These are phyloP conservation scores for Ophiognomonia clavigignenti-juglandacearum DNA, from an alignment of 2,329 filamentous ascomycete genomes.

Conservation along the genomic window DNA sequence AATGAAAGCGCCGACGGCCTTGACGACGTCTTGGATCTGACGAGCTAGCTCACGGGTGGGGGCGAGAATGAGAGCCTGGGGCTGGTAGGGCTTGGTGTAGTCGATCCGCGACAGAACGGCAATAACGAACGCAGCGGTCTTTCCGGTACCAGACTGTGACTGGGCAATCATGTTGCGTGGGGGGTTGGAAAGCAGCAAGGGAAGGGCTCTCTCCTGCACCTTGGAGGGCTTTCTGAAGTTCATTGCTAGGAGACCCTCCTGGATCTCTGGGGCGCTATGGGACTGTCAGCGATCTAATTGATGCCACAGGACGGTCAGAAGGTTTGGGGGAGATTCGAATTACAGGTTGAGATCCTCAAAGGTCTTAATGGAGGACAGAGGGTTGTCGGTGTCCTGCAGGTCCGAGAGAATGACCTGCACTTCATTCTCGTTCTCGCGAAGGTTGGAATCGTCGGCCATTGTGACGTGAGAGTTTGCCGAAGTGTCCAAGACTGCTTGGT, in stretches of 20 bases:
- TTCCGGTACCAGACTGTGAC: constrained; percentile 98
- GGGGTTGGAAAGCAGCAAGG: constrained; percentile 81
- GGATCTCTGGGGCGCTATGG: constrained; percentile 53
- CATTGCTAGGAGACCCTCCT: constrained; percentile 73
- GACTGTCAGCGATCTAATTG: constrained; percentile 14
- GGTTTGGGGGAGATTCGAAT: constrained; percentile 26
- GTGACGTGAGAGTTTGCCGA: not conserved
- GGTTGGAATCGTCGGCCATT: constrained; percentile 33
- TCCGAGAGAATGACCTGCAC: constrained; percentile 92
- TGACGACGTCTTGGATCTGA: constrained; percentile 85
- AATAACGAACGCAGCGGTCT: constrained; percentile 93
- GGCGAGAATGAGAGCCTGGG: constrained; percentile 84
- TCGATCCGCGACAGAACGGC: constrained; percentile 88
- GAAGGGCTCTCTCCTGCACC: constrained; percentile 92
- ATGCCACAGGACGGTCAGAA: constrained; percentile 9
- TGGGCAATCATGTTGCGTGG: constrained; percentile 93
- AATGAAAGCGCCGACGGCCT: constrained; percentile 79
- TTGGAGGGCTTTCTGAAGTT: constrained; percentile 95
- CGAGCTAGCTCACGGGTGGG: constrained; percentile 92
- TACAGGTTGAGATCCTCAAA: constrained; percentile 86
- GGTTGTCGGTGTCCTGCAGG: constrained; percentile 82
- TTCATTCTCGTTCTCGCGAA: constrained; percentile 65
- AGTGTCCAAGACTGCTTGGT: constrained; percentile 13
- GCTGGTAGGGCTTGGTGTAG: constrained; percentile 58
- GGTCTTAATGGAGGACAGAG: constrained; percentile 75